Percentiles rank a stretch among this genome's conserved stretches.
Conservation (phyloP, 805 yeast genomes). For the Saccharomycopsis javanensis region DNA sequence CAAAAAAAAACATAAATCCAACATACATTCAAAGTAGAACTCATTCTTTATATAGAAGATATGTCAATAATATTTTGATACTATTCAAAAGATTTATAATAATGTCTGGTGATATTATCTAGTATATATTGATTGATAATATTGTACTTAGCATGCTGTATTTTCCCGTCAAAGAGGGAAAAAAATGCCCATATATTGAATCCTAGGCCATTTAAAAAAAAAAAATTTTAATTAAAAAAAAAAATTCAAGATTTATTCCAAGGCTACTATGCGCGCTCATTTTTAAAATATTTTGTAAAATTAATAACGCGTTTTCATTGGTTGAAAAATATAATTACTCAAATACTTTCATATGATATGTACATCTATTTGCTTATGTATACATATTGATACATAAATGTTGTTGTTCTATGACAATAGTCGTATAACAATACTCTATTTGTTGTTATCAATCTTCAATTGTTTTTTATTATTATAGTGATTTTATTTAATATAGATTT, state of each 20-base stretch:
- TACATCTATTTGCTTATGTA: neutral
- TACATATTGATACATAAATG: neutral
- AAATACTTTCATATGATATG: neutral
- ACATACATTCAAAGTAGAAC: slow-evolving; percentile 1
- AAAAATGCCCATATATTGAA: neutral
- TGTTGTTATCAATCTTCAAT: no score
- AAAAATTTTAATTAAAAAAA: neutral
- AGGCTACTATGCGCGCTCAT: neutral
- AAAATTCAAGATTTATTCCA: no score
- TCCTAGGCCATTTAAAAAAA: no score
- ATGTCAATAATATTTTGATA: neutral
- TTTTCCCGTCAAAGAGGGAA: neutral
- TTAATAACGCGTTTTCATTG: neutral
- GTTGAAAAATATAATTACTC: neutral
- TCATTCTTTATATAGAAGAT: neutral
- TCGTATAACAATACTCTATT: no score
- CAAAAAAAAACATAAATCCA: neutral
- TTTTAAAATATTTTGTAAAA: neutral
- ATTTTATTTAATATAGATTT: no score
- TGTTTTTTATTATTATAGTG: no score
- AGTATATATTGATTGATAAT: no score
- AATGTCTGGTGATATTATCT: no score
- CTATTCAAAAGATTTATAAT: neutral
- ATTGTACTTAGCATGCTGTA: no score
- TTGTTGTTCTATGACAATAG: no score